Conservation (phyloP, 2,329 filamentous ascomycete species). For the Pyricularia pennisetigena region DNA sequence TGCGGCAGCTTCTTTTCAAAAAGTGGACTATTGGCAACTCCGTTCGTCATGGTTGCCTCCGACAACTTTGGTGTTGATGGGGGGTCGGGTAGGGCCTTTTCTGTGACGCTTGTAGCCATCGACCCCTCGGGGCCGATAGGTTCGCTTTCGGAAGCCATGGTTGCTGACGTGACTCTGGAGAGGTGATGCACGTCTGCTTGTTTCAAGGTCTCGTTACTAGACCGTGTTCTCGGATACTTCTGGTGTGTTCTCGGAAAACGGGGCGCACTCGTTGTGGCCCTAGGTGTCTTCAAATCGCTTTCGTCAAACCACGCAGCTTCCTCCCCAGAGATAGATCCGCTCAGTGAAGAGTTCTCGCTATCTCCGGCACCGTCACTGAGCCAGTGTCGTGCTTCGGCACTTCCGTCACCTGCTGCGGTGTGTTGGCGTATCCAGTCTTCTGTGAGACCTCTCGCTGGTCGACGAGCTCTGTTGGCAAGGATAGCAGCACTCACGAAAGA, state of each 20-base stretch:
- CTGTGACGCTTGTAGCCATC: neutral
- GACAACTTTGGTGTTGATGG: conserved; percentile 1
- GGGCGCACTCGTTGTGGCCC: conserved; percentile 22
- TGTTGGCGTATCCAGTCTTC: conserved; percentile 84
- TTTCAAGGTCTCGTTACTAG: conserved; percentile 47
- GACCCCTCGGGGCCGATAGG: neutral
- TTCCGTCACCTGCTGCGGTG: conserved; percentile 60
- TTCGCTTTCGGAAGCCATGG: conserved; percentile 15
- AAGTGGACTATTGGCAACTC: conserved; percentile 6
- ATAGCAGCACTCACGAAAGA: conserved; percentile 44
- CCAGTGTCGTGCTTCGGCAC: conserved; percentile 69
- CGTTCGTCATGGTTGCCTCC: neutral
- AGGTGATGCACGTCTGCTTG: conserved; percentile 21
- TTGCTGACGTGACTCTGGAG: conserved; percentile 6
- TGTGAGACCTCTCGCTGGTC: conserved; percentile 54
- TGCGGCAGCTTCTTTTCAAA: conserved; percentile 8
- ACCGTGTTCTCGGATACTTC: conserved; percentile 33
- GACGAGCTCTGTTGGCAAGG: conserved; percentile 51
- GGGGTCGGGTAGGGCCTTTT: neutral
- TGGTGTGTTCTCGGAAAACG: conserved; percentile 18
- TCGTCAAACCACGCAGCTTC: conserved; percentile 38
- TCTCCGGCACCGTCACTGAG: conserved; percentile 67
- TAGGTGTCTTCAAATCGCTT: conserved; percentile 36
- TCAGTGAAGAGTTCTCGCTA: conserved; percentile 68
- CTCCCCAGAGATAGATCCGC: conserved; percentile 48